These are phyloP conservation scores for Endocladia muricata DNA, from an alignment of 31 red algal species.

Conservation along the genomic window DNA sequence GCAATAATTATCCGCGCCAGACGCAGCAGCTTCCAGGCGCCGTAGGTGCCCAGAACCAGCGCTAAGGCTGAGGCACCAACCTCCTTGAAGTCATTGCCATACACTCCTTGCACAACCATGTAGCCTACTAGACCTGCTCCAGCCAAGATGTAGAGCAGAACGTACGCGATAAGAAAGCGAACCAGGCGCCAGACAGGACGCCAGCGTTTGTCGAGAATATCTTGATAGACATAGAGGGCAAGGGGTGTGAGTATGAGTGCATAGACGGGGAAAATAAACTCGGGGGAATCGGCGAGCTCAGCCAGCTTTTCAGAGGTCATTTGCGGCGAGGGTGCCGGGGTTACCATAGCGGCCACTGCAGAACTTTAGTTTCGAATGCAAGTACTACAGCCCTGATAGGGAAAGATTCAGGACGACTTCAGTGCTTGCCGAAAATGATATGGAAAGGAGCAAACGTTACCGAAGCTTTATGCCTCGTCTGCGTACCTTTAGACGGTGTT, in stretches of 20 bases:
- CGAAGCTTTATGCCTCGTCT: too few species aligned
- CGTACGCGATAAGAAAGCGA: constrained; percentile 38
- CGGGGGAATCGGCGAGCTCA: constrained; percentile 21
- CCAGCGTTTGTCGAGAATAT: constrained; percentile 47
- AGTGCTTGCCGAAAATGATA: too few species aligned
- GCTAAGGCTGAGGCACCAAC: constrained; percentile 54
- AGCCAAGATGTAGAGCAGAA: constrained; percentile 36
- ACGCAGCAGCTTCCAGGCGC: constrained; percentile 55
- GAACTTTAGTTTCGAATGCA: too few species aligned
- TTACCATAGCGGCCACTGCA: too few species aligned
- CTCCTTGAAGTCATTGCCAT: constrained; percentile 45
- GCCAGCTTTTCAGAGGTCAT: background rate
- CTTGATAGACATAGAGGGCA: constrained; percentile 57
- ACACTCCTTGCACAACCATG: constrained; percentile 25
- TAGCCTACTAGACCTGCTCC: constrained; percentile 23
- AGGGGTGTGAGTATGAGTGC: constrained; percentile 36
- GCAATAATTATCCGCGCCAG: constrained; percentile 43
- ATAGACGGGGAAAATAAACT: constrained; percentile 29
- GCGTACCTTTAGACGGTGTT: too few species aligned
- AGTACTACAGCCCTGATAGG: too few species aligned
- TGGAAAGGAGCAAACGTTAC: too few species aligned
- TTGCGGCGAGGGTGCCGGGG: background rate
- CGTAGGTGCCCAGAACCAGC: constrained; percentile 49
- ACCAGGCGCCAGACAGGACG: constrained; percentile 54
- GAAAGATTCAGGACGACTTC: too few species aligned